Base-by-base conservation (phyloP, 805 yeast species). In the Metschnikowia kofuensis region DNA sequence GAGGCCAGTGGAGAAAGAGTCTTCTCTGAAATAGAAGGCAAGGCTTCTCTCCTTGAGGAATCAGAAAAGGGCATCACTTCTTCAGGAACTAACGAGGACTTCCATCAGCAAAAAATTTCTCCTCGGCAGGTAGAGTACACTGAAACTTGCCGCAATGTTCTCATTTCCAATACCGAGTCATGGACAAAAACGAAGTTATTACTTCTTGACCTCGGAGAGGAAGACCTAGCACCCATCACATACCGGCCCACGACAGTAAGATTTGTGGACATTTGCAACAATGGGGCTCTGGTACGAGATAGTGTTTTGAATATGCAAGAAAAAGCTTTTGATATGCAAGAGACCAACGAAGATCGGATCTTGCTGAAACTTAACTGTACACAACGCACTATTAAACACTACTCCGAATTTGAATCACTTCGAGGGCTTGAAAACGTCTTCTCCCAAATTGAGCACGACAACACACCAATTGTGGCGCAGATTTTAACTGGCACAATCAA, bases 131-230 rank as follows among this genome's bases (percentile, higher is more conserved):
- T 21, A 11, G 45, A 43, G n/a, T 31, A 29, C 14, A 35, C 38
- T 10, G 51, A 48, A 32, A 26, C 27, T 16, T 48, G 51, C 36
- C 44, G 45, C 41, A 41, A 39, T 6, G 35, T 30, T 10, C 42
- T 48, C 12, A 42, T 36, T 32, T 28, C 35, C 15, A 38, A 38
- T 31, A 21, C 21, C 10, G 38, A 35, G 40, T 29, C 31, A 14
- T 48, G 51, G 51, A 44, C 40, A 45, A 45, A 40, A 27, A 48
- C 48, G 9, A 48, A 48, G 39, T 37, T 48, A 16, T 34, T 48
- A 14, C 45, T 48, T n/a, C 32, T 48, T 15, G 28, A 40, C 35
- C 30, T 48, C 36, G 43, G 36, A 14, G 39, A 31, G 16, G 39
- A 42, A 5, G 29, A 38, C 26, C 21, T 35, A 5, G 16, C 8